Evolutionary conservation across 1,284 basidiomycete species (phyloP).

Genomic region (Hemileccinum hortonii): DNA sequence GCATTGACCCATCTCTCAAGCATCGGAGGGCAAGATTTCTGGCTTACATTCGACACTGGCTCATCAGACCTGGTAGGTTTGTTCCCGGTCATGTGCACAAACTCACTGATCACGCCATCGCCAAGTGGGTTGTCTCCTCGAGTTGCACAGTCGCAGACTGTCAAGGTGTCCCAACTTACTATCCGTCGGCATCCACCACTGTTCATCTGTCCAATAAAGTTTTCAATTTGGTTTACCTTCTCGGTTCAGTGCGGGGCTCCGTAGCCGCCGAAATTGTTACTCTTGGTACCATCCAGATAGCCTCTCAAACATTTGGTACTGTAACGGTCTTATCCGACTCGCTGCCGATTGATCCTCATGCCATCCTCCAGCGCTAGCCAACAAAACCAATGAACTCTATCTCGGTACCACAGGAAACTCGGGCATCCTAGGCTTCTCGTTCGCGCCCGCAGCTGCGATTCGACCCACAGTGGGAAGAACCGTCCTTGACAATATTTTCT

Average conservation of each 20-base stretch:
- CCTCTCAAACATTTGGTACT: constrained; percentile 35
- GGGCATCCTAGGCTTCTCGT: constrained; percentile 57
- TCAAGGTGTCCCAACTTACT: constrained; percentile 33
- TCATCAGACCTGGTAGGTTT: constrained; percentile 31
- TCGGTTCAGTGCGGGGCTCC: constrained; percentile 46
- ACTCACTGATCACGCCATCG: not conserved
- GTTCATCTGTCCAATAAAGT: constrained; percentile 32
- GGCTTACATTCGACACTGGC: constrained; percentile 37
- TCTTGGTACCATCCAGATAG: constrained; percentile 43
- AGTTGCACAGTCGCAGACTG: constrained; percentile 36
- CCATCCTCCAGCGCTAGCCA: constrained; percentile 43
- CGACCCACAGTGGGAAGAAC: constrained; percentile 43
- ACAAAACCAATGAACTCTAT: constrained; percentile 44
- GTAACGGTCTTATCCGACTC: not conserved
- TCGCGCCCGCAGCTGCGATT: constrained; percentile 51
- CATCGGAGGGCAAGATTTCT: constrained; percentile 34
- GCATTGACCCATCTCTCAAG: constrained; percentile 12
- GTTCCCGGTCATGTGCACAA: not conserved
- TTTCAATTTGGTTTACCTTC: constrained; percentile 47
- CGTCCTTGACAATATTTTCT: constrained; percentile 50
- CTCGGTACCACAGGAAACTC: constrained; percentile 51
- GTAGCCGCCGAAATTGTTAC: constrained; percentile 46
- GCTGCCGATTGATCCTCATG: not conserved
- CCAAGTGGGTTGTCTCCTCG: constrained; percentile 39
- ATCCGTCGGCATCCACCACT: constrained; percentile 29